These are phyloP conservation scores for Nemania sp. DNA, from an alignment of 2,329 filamentous ascomycete genomes.

Conservation along the genomic window DNA sequence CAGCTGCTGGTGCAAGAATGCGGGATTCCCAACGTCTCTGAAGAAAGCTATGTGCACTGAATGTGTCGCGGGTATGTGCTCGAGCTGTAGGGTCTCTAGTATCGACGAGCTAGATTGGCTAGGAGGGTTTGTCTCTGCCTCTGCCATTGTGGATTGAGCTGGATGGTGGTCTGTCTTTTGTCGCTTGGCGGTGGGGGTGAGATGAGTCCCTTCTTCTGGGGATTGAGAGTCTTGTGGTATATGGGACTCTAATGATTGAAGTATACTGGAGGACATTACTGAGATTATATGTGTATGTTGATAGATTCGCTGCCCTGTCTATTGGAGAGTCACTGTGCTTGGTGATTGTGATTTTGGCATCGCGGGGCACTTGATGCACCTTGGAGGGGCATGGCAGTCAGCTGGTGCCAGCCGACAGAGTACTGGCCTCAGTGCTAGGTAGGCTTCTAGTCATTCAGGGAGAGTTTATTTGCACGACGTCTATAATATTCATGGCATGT, in stretches of 20 bases:
- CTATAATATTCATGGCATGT: no score
- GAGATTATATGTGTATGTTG: not conserved
- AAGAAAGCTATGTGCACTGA: slow-evolving; percentile 82
- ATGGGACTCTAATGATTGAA: not conserved
- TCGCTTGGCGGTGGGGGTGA: slow-evolving; percentile 21
- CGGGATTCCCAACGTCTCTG: slow-evolving; percentile 79
- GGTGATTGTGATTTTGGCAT: slow-evolving; percentile 7
- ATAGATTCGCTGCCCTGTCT: not conserved
- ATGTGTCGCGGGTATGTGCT: slow-evolving; percentile 78
- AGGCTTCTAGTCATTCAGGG: no score
- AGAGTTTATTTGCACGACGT: no score
- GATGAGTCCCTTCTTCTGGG: not conserved
- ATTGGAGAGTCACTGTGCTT: slow-evolving; percentile 3
- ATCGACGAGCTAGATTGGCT: not conserved
- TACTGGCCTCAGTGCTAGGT: not conserved
- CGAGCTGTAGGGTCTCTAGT: slow-evolving; percentile 76
- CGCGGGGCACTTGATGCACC: slow-evolving; percentile 28
- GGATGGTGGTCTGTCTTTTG: slow-evolving; percentile 35
- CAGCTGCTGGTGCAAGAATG: slow-evolving; percentile 83
- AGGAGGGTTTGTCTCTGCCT: slow-evolving; percentile 2
- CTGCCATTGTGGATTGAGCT: slow-evolving; percentile 1
- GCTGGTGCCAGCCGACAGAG: slow-evolving; percentile 36
- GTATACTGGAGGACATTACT: not conserved
- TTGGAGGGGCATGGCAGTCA: slow-evolving; percentile 44
- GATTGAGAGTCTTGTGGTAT: not conserved